Evolutionary conservation across 805 yeast genomes (phyloP).

Genomic region (Candida adriatica): DNA sequence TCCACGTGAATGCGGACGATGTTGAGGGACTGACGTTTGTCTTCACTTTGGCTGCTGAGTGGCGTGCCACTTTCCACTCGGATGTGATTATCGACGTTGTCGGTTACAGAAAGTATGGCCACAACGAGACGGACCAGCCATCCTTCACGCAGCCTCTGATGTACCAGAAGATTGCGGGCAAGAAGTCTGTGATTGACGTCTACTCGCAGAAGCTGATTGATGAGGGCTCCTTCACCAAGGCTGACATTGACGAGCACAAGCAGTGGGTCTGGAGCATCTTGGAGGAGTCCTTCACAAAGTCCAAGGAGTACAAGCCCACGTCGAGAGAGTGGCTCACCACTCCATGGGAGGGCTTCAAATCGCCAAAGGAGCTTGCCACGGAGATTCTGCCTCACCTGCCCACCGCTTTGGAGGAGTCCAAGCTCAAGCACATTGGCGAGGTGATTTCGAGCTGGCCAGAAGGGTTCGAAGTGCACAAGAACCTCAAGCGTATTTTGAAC

Average conservation of each 20-base stretch:
- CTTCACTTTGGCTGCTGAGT: conserved; percentile 95
- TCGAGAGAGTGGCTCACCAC: conserved; percentile 97
- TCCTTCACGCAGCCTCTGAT: conserved; percentile 96
- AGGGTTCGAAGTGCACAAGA: conserved; percentile 85
- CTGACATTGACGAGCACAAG: conserved; percentile 92
- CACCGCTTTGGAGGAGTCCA: conserved; percentile 73
- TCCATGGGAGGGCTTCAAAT: conserved; percentile 98
- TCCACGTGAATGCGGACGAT: conserved; percentile 99
- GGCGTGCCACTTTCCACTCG: conserved; percentile 94
- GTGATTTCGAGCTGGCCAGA: conserved; percentile 80
- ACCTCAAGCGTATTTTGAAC: conserved; percentile 88
- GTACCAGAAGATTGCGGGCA: conserved; percentile 87
- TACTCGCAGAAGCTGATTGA: conserved; percentile 72
- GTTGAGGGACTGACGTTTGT: conserved; percentile 88
- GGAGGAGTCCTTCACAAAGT: conserved; percentile 83
- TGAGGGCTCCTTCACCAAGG: conserved; percentile 85
- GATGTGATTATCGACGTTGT: conserved; percentile 96
- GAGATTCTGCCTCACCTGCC: conserved; percentile 95
- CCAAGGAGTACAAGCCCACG: conserved; percentile 85
- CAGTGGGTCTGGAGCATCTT: conserved; percentile 95
- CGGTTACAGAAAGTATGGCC: conserved; percentile 98
- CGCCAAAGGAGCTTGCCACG: conserved; percentile 93
- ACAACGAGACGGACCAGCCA: conserved; percentile 99
- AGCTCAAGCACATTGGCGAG: conserved; percentile 71
- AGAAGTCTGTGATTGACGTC: conserved; percentile 81